phyloP scores from a whole-genome alignment of 2,329 filamentous ascomycete species.

The Madurella fahalii region DNA sequence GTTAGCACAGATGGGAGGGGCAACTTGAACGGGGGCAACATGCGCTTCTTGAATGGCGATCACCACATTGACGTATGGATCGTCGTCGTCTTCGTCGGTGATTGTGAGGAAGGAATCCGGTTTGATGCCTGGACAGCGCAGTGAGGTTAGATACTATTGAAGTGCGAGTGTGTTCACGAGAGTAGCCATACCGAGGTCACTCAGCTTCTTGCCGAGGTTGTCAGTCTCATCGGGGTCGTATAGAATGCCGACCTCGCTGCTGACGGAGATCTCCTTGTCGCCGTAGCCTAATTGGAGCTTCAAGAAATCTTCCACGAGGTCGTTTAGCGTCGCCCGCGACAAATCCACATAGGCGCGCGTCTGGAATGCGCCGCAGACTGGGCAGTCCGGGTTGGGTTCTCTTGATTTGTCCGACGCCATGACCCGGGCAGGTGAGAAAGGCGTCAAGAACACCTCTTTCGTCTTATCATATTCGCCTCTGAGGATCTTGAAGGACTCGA shows the following conservation, averaged over 20 bases:
- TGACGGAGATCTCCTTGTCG: slow-evolving; percentile 72
- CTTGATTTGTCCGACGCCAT: slow-evolving; percentile 55
- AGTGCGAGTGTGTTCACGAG: neutral
- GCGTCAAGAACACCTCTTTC: slow-evolving; percentile 81
- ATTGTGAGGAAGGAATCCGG: slow-evolving; percentile 75
- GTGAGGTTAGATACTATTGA: slow-evolving; percentile 9
- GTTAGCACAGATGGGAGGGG: slow-evolving; percentile 29
- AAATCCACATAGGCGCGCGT: slow-evolving; percentile 65
- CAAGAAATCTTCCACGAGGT: slow-evolving; percentile 74
- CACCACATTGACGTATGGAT: slow-evolving; percentile 74
- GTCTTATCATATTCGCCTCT: slow-evolving; percentile 65
- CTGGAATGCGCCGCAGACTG: slow-evolving; percentile 74
- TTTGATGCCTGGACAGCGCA: slow-evolving; percentile 53
- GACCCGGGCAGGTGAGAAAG: slow-evolving; percentile 55
- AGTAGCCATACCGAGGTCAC: slow-evolving; percentile 60
- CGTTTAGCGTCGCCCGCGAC: slow-evolving; percentile 66
- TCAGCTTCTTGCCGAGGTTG: slow-evolving; percentile 75
- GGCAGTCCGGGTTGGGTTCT: slow-evolving; percentile 74
- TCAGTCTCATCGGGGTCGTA: slow-evolving; percentile 89
- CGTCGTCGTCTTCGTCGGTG: slow-evolving; percentile 74
- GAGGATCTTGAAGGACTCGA: slow-evolving; percentile 89
- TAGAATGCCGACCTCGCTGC: slow-evolving; percentile 69
- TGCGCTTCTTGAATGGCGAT: slow-evolving; percentile 64
- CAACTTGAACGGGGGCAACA: slow-evolving; percentile 25
- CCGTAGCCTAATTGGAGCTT: slow-evolving; percentile 69